A percentile compares a stretch with the other conserved stretches of the same genome.
phyloP scores from a whole-genome alignment of 768 basidiomycete genomes.

The Trametes cinnabarina region DNA sequence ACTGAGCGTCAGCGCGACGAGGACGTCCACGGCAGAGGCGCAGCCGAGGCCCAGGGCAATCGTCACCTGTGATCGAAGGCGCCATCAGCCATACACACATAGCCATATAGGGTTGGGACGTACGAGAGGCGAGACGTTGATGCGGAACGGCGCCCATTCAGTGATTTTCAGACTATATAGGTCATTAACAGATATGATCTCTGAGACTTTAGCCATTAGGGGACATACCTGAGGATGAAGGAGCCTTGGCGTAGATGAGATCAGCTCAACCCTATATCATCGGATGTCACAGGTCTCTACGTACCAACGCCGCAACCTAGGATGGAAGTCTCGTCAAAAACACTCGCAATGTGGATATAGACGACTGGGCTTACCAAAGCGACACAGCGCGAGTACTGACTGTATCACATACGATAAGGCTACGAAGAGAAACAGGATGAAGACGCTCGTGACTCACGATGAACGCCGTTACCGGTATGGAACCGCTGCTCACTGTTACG shows the following conservation, averaged over 20 bases:
- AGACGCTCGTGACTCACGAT: background rate
- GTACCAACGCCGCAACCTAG: slow-evolving; percentile 6
- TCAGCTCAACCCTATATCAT: too few relatives aligned
- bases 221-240: slow-evolving; percentile 1
- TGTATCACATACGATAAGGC: background rate
- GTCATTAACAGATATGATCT: background rate
- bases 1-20: background rate
- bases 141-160: slow-evolving; percentile 3
- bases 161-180: background rate
- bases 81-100: background rate
- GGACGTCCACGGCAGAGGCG: slow-evolving; percentile 6
- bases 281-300: background rate
- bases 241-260: background rate
- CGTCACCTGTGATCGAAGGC: background rate
- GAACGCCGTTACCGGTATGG: background rate
- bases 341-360: background rate
- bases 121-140: slow-evolving; percentile 2
- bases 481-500: slow-evolving; percentile 1
- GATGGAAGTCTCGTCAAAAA: background rate
- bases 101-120: background rate
- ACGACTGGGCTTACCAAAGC: background rate
- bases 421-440: too few relatives aligned
- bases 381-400: background rate
- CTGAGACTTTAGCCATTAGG: too few relatives aligned
- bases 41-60: slow-evolving; percentile 9